Percentiles rank a stretch among this genome's conserved stretches.
These are phyloP conservation scores for Tetrapisispora phaffii DNA, from an alignment of 805 yeast genomes.

Conservation along the genomic window DNA sequence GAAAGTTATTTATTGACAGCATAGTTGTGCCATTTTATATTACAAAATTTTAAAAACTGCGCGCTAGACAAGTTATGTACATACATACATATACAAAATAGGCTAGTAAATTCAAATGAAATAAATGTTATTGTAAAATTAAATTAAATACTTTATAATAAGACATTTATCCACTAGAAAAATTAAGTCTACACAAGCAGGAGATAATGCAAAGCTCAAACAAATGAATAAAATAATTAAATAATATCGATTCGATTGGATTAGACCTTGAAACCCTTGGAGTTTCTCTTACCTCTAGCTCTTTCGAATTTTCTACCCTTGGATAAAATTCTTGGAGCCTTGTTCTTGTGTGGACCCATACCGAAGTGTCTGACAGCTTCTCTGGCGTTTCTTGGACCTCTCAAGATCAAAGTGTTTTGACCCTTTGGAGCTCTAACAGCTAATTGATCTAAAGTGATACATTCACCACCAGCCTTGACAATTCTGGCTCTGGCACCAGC, in stretches of 20 bases:
- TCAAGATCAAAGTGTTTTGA: slow-evolving; percentile 92
- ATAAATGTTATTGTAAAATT: slow-evolving; percentile 3
- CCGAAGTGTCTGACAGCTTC: slow-evolving; percentile 99
- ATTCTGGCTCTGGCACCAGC: slow-evolving; percentile 98
- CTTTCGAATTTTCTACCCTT: slow-evolving; percentile 99
- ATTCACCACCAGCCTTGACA: slow-evolving; percentile 98
- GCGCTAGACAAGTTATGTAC: background rate
- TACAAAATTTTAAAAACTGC: too few relatives aligned
- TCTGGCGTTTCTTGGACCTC: slow-evolving; percentile 99
- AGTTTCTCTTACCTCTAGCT: slow-evolving; percentile 99
- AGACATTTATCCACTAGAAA: slow-evolving; percentile 2
- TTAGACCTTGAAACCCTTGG: slow-evolving; percentile 99
- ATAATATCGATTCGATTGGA: slow-evolving; percentile 9
- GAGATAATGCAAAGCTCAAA: background rate
- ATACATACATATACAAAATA: too few relatives aligned
- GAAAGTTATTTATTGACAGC: too few relatives aligned
- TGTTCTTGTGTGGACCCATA: slow-evolving; percentile 98
- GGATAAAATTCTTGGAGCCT: slow-evolving; percentile 97
- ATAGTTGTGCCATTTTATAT: too few relatives aligned
- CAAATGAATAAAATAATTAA: background rate
- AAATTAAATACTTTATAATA: slow-evolving; percentile 3
- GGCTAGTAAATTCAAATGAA: background rate
- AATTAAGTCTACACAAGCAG: background rate
- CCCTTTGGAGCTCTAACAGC: slow-evolving; percentile 99
- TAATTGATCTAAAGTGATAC: slow-evolving; percentile 97